These are phyloP conservation scores for Aspergillus niger DNA, from an alignment of 2,329 filamentous ascomycete species.

Conservation along the genomic window DNA sequence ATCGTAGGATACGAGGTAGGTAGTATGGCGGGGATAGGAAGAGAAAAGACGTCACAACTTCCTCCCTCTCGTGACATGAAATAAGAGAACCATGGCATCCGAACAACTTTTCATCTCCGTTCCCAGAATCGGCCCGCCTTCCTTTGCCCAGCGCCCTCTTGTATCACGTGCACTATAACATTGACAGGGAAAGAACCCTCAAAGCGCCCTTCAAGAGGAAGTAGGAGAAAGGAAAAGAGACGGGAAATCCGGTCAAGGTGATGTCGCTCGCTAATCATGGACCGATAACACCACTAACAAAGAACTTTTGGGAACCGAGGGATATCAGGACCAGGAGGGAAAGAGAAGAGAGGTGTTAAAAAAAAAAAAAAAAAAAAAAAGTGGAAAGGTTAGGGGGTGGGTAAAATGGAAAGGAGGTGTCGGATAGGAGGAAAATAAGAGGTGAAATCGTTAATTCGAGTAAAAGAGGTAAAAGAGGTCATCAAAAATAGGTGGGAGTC, in stretches of 20 bases:
- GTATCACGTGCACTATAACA: neutral
- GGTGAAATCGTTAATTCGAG: constrained; percentile 29
- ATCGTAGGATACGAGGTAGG: constrained; percentile 25
- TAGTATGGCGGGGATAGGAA: constrained; percentile 20
- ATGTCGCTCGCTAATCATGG: constrained; percentile 38
- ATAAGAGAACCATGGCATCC: constrained; percentile 24
- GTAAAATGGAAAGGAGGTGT: constrained; percentile 20
- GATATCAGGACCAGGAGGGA: constrained; percentile 44
- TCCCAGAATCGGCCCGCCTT: constrained; percentile 16
- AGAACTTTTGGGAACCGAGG: constrained; percentile 45
- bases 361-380: constrained; percentile 24
- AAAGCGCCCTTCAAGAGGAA: neutral
- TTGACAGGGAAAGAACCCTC: neutral
- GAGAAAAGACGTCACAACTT: constrained; percentile 28
- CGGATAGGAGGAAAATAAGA: constrained; percentile 19
- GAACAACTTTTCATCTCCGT: constrained; percentile 27
- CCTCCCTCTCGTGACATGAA: constrained; percentile 24
- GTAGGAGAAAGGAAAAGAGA: constrained; percentile 6
- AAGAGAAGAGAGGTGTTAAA: constrained; percentile 28
- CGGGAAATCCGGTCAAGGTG: constrained; percentile 21
- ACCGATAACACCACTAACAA: constrained; percentile 37
- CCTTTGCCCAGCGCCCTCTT: neutral
- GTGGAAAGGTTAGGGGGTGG: constrained; percentile 23
- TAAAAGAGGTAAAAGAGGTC: constrained; percentile 29
- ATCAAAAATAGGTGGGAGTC: constrained; percentile 38